Evolutionary conservation across 2,329 filamentous ascomycete genomes (phyloP).

Genomic region (Pestalotiopsis sp.): DNA sequence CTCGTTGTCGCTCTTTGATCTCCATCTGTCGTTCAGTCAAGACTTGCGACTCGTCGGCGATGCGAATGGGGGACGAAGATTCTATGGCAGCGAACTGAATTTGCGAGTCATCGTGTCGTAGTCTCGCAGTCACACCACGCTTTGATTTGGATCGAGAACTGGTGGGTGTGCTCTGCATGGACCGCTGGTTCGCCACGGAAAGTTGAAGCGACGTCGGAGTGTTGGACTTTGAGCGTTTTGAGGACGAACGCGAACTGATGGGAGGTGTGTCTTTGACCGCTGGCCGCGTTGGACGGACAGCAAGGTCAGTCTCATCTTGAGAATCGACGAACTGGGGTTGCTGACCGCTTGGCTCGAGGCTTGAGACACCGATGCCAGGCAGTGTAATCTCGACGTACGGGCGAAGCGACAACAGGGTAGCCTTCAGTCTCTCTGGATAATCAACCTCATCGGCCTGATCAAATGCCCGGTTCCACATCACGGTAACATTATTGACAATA

Average conservation of each 20-base stretch:
- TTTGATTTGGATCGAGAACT: conserved; percentile 29
- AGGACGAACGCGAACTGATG: conserved; percentile 21
- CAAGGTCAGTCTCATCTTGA: conserved; percentile 41
- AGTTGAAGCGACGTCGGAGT: conserved; percentile 35
- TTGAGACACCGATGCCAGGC: conserved; percentile 42
- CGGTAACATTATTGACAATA: conserved; percentile 51
- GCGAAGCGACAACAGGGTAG: conserved; percentile 61
- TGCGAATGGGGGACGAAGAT: conserved; percentile 52
- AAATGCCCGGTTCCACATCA: conserved; percentile 71
- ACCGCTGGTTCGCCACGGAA: conserved; percentile 27
- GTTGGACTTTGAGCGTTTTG: conserved; percentile 26
- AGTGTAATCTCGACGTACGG: conserved; percentile 48
- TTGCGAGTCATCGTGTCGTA: conserved; percentile 81
- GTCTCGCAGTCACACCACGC: conserved; percentile 49
- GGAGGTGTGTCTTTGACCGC: conserved; percentile 13
- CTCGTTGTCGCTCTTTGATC: conserved; percentile 70
- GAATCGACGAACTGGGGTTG: conserved; percentile 46
- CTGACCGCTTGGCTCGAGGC: conserved; percentile 38
- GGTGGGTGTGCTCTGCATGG: conserved; percentile 23
- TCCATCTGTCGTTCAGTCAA: conserved; percentile 81
- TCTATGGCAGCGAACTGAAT: conserved; percentile 73
- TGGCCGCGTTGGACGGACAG: conserved; percentile 26
- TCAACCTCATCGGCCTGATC: conserved; percentile 57
- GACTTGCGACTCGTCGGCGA: conserved; percentile 64
- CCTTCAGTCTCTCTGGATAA: conserved; percentile 66